Base-by-base conservation (phyloP, 2,329 filamentous ascomycete genomes). In the Talaromyces verruculosus region DNA sequence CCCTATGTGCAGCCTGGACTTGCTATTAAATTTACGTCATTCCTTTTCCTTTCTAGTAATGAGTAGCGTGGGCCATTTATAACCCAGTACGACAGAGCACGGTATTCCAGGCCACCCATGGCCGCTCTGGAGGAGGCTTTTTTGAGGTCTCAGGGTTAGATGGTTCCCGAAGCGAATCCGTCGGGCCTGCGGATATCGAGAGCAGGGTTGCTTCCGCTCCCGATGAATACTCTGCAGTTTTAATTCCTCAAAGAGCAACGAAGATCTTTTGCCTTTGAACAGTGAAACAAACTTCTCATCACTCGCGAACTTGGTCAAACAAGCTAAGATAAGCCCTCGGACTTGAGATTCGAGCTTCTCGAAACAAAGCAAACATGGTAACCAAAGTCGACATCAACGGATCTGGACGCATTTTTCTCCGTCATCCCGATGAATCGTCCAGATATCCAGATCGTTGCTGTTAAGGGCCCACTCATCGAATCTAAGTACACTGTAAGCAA, bases 401-500 rank as follows among this genome's bases (percentile, higher is more conserved):
- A 83, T 99, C 98, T 87, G 94, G 94, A 79, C 91, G 95, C 83
- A 97, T 99, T 82, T 88, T 84, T 76, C 91, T 93, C 84, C 83
- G 87, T 76, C 91, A 96, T 68, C 91, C 97, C 80, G n/a, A 87
- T 37, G 2, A 37, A 37, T 37, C 35, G 11, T 37, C 35, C 11
- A 11, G 35, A 13, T 37, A 13, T 37, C 5, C 35, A 97, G 77
- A 87, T 99, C 77, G 92, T 97, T 77, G 94, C 95, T 76, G 92
- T 97, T 85, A 98, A 99, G 88, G 95, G 98, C 83, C 95, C 95
- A 76, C 98, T 99, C 90, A 98, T 99, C 84, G 93, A 97, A 84
- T 88, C 91, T 77, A 85, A 93, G 82, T 98, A 98, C 84, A 95
- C 95, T 82, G 94, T 97, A 89, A 86, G 93, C 91, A 65, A 93